Base-by-base conservation (phyloP, 2,329 filamentous ascomycete genomes). In the Neurospora sp. region DNA sequence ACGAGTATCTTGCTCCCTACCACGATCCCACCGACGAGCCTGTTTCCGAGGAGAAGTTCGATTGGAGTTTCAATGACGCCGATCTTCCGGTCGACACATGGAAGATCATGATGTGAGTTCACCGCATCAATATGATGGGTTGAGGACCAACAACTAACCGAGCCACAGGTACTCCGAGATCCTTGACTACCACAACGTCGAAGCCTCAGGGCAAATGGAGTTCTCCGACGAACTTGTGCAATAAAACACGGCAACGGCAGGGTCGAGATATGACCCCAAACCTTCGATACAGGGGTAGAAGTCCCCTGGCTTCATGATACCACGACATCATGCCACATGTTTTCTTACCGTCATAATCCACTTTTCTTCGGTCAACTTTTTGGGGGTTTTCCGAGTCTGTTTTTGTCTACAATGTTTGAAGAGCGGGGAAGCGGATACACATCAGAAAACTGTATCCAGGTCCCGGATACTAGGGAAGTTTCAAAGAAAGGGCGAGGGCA, bases 51-150 rank as follows among this genome's bases (percentile, higher is more conserved):
- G 94, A 97, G 84, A 97, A 97, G 83, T 99, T 99, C 77, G 96
- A 99, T 80, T 99, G 96, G 96, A 97, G 94, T 69, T 99, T 99
- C 83, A 98, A 98, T 80, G 96, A 99, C 77, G 96, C 95, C 67
- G 96, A 99, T 79, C 84, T 99, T 70, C 95, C 96, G 0, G 94
- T 98, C 68, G 96, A 99, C 79, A 97, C 94, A n/a, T 99, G 96
- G 96, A 99, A 99, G 85, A 97, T 99, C 79, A 99, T 98, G 96
- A 99, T 99, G 96, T 97, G 86, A 78, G 91, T 80, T 36, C 46
- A 38, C n/a, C 11, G 17, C 17, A 42, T 15, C 10, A 11, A 67
- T 28, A 43, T 62, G 38, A 17, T 3, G 10, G 58, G 67, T 33
- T 66, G 69, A 68, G 71, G 39, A 74, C 75, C 77, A 74, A 75